Conservation (phyloP, 805 yeast species). For the Saccharomycopsis schoenii region DNA sequence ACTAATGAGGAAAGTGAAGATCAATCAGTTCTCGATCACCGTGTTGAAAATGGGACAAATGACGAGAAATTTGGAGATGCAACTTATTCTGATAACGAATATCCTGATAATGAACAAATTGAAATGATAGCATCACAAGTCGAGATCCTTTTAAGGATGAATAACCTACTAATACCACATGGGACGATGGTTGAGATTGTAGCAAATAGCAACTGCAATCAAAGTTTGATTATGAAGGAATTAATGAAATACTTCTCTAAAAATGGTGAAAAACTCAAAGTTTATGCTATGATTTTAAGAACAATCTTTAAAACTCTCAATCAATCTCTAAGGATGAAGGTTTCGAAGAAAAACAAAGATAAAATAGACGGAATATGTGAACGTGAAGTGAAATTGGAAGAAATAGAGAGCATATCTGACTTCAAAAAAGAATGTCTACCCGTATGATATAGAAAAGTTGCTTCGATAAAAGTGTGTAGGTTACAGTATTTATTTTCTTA, state of each 20-base stretch:
- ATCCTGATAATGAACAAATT: conserved; percentile 26
- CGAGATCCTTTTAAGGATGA: conserved; percentile 35
- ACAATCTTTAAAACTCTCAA: conserved; percentile 13
- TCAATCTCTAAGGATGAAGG: background rate
- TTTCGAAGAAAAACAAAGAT: background rate
- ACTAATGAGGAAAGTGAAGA: background rate
- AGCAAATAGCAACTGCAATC: conserved; percentile 29
- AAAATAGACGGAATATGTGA: background rate
- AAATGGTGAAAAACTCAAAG: conserved; percentile 32
- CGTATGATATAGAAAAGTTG: background rate
- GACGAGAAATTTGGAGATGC: background rate
- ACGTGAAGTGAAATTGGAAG: background rate
- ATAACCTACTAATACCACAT: conserved; percentile 37
- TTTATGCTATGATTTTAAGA: conserved; percentile 27
- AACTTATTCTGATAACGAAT: conserved; percentile 21
- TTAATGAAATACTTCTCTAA: conserved; percentile 33
- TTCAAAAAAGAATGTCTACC: background rate
- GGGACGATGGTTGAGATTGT: conserved; percentile 32
- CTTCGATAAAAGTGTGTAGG: background rate
- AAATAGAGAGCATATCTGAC: background rate
- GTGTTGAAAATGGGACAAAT: background rate
- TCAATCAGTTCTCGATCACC: background rate
- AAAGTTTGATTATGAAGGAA: conserved; percentile 29
- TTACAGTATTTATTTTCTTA: too few relatives aligned
- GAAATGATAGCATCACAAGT: conserved; percentile 31